Percentiles rank a stretch among this genome's conserved stretches.
phyloP scores from a whole-genome alignment of 2,329 filamentous ascomycete species.

The Claviceps sp. region DNA sequence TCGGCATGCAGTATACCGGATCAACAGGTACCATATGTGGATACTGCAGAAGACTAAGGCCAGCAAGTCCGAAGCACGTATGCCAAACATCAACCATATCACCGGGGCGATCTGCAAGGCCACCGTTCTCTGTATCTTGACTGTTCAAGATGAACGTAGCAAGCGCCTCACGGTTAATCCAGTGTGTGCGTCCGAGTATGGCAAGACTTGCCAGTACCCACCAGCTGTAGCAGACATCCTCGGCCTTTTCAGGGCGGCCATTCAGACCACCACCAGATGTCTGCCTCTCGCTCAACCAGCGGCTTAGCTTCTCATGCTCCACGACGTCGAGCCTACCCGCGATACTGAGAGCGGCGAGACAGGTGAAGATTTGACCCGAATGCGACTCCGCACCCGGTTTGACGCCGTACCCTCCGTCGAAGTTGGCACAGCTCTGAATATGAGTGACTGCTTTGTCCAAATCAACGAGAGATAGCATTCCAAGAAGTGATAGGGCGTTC shows the following conservation, averaged over 20 bases:
- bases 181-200: conserved; percentile 78
- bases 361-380: conserved; percentile 91
- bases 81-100: conserved; percentile 98
- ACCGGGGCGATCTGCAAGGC: conserved; percentile 79
- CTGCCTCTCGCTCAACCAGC: conserved; percentile 90
- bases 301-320: conserved; percentile 66
- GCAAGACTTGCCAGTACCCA: conserved; percentile 89
- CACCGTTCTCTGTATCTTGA: conserved; percentile 74
- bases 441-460: conserved; percentile 69
- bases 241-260: conserved; percentile 84
- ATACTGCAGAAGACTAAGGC: conserved; percentile 70
- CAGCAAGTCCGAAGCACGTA: conserved; percentile 78
- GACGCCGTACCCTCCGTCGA: conserved; percentile 88
- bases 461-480: conserved; percentile 59
- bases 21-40: conserved; percentile 69
- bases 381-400: conserved; percentile 87
- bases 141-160: conserved; percentile 72
- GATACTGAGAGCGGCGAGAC: conserved; percentile 75
- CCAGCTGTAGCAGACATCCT: conserved; percentile 98
- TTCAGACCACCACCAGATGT: conserved; percentile 79
- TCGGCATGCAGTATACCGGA: conserved; percentile 77
- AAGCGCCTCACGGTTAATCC: conserved; percentile 79
- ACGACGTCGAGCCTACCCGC: conserved; percentile 70
- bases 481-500: conserved; percentile 76
- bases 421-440: conserved; percentile 73